phyloP scores from a whole-genome alignment of 106 monocot species.

The Agapanthus africanus region DNA sequence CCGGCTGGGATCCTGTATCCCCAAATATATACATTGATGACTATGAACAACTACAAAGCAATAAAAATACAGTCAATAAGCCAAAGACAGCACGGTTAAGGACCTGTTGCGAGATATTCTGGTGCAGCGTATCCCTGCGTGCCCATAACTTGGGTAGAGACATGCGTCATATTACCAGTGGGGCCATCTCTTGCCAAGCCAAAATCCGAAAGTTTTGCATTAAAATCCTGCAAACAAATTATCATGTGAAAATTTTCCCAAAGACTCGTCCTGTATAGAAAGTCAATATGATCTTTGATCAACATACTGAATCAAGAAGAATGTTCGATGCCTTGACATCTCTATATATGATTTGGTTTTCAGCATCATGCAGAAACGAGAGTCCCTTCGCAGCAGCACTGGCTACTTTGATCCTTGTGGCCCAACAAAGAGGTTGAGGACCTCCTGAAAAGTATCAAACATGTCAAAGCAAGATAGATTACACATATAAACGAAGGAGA shows the following conservation, averaged over 20 bases:
- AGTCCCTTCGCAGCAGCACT: conserved; percentile 31
- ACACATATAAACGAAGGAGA: neutral
- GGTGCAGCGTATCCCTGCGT: conserved; percentile 44
- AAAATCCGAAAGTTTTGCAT: conserved; percentile 45
- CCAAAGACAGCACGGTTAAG: neutral
- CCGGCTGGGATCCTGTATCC: no score
- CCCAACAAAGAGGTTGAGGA: conserved; percentile 39
- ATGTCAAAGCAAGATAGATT: neutral
- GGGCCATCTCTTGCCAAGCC: conserved; percentile 46
- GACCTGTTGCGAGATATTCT: conserved; percentile 36
- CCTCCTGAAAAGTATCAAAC: conserved; percentile 18
- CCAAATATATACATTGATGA: neutral
- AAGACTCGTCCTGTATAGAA: neutral
- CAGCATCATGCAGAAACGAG: conserved; percentile 27
- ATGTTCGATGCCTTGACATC: conserved; percentile 42
- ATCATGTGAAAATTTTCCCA: neutral
- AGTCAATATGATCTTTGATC: neutral
- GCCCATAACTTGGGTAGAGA: conserved; percentile 28
- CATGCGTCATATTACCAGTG: no score
- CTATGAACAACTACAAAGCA: neutral
- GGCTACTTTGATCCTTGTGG: conserved; percentile 29
- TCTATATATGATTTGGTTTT: conserved; percentile 32
- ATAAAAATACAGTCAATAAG: neutral
- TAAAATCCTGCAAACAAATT: conserved; percentile 17
- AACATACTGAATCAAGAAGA: conserved; percentile 41